Base-by-base conservation (phyloP, 192 early-diverging fungal genomes). In the Globomyces pollinis-pini region DNA sequence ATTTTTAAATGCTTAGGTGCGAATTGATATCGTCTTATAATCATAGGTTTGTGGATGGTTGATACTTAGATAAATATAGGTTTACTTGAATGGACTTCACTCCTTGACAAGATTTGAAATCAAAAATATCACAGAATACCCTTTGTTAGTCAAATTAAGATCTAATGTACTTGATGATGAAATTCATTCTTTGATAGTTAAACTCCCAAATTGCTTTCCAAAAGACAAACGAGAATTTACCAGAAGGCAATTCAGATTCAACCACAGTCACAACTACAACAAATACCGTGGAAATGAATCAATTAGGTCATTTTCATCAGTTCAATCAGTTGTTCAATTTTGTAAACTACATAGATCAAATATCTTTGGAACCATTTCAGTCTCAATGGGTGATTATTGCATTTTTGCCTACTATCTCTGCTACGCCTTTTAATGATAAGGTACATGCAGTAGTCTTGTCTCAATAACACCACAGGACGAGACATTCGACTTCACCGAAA, bases 291-390 rank as follows among this genome's bases (percentile, higher is more conserved):
- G 23, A 42, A 33, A 43, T 33, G 2, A 23, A 57, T 29, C 30
- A 35, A 33, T 52, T 39, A 2, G 35, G 50, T 23, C 58, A 67
- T 36, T 63, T 66, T 12, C 75, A 81, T 42, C 77, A 86, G 56
- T 97, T 89, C 62, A 93, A 94, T 61, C 90, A 96, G 62, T 77
- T 95, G 0, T 95, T 96, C 69, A 98, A 98, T 67, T 87, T 84
- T 66, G 86, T 96, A 33, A 87, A 89, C 43, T 85, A 90, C 54
- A 80, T 89, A 24, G 79, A 83, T 53, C 71, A 85, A 59, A 52
- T 96, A 0, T 62, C 70, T 15, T 68, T 98, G 20, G 63, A 73
- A 3, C 80, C 90, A 7, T 67, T 76, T 12, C 72, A 89, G 58
- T 82, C 86, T 0, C 74, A 74, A 57, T 74, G 84, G 44, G 63